Base-by-base conservation (phyloP, 257 asterid species). In the Nicotiana otophora region DNA sequence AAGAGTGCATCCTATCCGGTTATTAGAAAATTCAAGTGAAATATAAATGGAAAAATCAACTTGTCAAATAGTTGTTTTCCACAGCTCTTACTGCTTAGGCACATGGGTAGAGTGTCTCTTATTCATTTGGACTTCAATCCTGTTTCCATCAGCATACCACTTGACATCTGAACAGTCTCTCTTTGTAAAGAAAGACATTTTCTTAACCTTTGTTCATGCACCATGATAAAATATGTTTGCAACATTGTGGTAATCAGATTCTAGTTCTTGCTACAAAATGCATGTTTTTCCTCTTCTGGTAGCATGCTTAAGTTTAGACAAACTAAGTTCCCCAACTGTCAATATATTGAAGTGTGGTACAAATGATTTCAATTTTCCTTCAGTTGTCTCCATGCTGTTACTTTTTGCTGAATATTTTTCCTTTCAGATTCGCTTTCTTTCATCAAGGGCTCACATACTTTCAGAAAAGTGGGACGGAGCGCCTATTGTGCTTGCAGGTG, bases 401-500 rank as follows among this genome's bases (percentile, higher is more conserved):
- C 39, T 55, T 33, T 64, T 74, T 23, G 42, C 54, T 78, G 77
- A 33, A 46, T 51, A 42, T 57, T 48, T 23, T 46, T 72, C 79
- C 79, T 61, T 55, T 70, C 87, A 85, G 90, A 78, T 85, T 85
- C 86, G 83, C 23, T 61, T 78, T 64, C 86, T 85, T 62, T 39
- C 80, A 74, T 85, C 88, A 61, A 85, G 84, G 83, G 90, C 90
- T 23, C 77, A 83, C 48, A 55, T 68, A 23, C 88, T 87, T 61
- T 87, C 87, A 28, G 80, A 87, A 80, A 85, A 85, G 78, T 87
- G 90, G 90, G 86, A 80, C 5, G 31, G 39, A 68, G 81, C 84
- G 65, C 87, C 88, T 72, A 46, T 87, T 78, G 88, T 87, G 81
- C 90, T 87, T 65, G 86, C 88, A 65, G 90, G 90, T 60, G 90